phyloP scores from a whole-genome alignment of 192 early-diverging fungal genomes.

The Lobosporangium transversale region DNA sequence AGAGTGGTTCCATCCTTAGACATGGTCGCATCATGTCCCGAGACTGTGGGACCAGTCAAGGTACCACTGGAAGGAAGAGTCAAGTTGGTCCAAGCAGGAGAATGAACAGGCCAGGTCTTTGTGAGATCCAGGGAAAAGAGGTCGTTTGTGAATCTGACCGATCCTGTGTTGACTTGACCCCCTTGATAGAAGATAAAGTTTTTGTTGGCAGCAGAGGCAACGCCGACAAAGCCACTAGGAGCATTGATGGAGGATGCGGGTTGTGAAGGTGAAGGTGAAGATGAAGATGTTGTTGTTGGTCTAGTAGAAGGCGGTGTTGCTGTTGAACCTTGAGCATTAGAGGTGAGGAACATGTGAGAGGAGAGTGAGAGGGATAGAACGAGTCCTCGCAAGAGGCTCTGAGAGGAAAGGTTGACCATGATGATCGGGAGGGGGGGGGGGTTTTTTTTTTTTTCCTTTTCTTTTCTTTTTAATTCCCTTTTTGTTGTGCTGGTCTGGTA shows the following conservation, averaged over 20 bases:
- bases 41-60: neutral
- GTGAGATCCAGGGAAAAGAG: slow-evolving; percentile 24
- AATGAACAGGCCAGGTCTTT: slow-evolving; percentile 16
- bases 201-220: slow-evolving; percentile 16
- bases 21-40: slow-evolving; percentile 18
- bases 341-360: slow-evolving; percentile 12
- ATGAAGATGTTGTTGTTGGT: neutral
- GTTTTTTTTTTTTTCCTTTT: neutral
- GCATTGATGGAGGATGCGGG: neutral
- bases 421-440: neutral
- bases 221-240: slow-evolving; percentile 11
- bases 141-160: neutral
- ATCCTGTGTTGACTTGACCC: slow-evolving; percentile 12
- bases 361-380: slow-evolving; percentile 33
- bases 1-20: slow-evolving; percentile 20
- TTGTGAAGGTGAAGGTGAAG: neutral
- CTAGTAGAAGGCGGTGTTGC: neutral
- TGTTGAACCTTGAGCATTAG: slow-evolving; percentile 12
- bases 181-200: slow-evolving; percentile 32
- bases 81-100: slow-evolving; percentile 22
- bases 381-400: slow-evolving; percentile 15
- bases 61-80: neutral
- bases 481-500: neutral
- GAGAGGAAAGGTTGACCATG: slow-evolving; percentile 15
- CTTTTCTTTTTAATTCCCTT: too few relatives aligned